Conservation (phyloP, 163 green algal species). For the Chlorella variabilis region DNA sequence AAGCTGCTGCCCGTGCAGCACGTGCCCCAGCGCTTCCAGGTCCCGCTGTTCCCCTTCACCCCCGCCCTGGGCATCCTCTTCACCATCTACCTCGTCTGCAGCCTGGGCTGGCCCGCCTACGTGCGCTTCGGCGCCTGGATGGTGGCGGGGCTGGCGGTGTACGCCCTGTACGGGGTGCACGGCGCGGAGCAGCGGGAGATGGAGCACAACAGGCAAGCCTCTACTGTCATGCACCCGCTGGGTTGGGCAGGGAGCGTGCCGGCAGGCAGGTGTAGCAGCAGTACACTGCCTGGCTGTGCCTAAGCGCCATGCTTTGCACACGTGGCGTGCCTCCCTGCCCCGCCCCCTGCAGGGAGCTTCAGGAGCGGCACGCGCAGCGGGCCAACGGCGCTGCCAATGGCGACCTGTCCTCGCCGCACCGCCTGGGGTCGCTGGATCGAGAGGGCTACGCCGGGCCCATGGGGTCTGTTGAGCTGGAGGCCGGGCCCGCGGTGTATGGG, state of each 20-base stretch:
- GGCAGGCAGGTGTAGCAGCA: too few species aligned
- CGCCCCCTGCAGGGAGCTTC: slow-evolving; percentile 3
- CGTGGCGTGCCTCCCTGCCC: too few species aligned
- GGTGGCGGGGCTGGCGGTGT: slow-evolving; percentile 40
- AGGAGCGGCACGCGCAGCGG: not conserved
- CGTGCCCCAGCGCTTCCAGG: slow-evolving; percentile 58
- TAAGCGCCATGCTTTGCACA: too few species aligned
- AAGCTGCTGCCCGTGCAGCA: slow-evolving; percentile 55
- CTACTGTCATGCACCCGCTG: not conserved
- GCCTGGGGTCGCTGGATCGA: not conserved
- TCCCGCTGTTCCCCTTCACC: slow-evolving; percentile 67
- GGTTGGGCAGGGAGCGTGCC: too few species aligned
- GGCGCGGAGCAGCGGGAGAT: slow-evolving; percentile 40
- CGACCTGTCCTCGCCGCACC: not conserved
- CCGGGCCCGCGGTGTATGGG: not conserved
- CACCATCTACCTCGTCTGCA: slow-evolving; percentile 76
- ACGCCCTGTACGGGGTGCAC: slow-evolving; percentile 51
- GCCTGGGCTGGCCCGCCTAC: slow-evolving; percentile 74
- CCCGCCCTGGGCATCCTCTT: slow-evolving; percentile 71
- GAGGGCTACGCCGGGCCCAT: slow-evolving; percentile 19
- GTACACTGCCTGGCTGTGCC: too few species aligned
- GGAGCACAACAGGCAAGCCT: slow-evolving; percentile 6
- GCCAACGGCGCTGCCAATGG: not conserved
- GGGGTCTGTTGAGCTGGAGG: not conserved
- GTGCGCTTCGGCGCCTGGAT: slow-evolving; percentile 77